Conservation (phyloP, 2,329 filamentous ascomycete species). For the Orbilia ellipsospora region DNA sequence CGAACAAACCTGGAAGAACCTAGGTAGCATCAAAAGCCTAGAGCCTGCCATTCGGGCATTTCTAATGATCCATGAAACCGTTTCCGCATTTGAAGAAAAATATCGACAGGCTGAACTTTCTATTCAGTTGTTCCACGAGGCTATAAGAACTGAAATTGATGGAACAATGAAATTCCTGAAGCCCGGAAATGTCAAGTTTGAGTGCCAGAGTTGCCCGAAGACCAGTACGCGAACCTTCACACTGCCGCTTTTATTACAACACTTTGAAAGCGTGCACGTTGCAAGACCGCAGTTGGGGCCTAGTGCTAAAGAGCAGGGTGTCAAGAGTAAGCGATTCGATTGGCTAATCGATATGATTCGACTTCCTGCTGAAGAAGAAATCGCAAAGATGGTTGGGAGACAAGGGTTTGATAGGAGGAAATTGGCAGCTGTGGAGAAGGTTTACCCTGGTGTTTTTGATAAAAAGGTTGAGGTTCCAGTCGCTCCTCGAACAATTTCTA, state of each 20-base stretch:
- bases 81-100: conserved; percentile 64
- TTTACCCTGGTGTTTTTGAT: conserved; percentile 65
- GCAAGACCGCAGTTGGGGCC: conserved; percentile 59
- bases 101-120: conserved; percentile 64
- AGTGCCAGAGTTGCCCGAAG: conserved; percentile 43
- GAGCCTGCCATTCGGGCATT: conserved; percentile 42
- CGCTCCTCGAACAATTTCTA: conserved; percentile 14
- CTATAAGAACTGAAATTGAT: conserved; percentile 58
- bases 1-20: conserved; percentile 44
- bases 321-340: conserved; percentile 62
- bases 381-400: conserved; percentile 66
- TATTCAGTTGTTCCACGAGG: conserved; percentile 62
- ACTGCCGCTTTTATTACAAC: conserved; percentile 59
- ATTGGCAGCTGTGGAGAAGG: conserved; percentile 66
- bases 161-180: conserved; percentile 53
- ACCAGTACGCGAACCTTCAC: conserved; percentile 50
- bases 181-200: conserved; percentile 47
- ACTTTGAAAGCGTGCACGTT: conserved; percentile 59
- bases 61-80: conserved; percentile 47
- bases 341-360: conserved; percentile 73
- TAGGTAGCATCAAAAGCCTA: conserved; percentile 32
- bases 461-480: conserved; percentile 38
- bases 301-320: conserved; percentile 57
- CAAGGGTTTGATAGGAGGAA: conserved; percentile 71
- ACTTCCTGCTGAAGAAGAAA: conserved; percentile 67